Conservation (phyloP, 257 asterid genomes). For the Oldenlandia corymbosa region DNA sequence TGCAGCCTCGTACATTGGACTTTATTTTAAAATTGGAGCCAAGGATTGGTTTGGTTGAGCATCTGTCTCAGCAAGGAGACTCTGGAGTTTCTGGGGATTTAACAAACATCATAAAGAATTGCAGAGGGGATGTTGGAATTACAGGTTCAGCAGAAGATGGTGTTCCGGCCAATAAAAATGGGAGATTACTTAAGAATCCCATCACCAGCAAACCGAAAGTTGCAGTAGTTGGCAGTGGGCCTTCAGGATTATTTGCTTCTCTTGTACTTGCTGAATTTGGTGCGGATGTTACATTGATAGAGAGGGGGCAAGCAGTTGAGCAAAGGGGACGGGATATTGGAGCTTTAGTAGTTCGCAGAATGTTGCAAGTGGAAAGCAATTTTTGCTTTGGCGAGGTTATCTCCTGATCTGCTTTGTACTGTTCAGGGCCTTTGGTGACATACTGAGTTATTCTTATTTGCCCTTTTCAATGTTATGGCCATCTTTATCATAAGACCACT, state of each 20-base stretch:
- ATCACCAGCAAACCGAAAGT: slow-evolving; percentile 54
- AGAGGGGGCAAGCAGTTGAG: slow-evolving; percentile 95
- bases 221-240: slow-evolving; percentile 91
- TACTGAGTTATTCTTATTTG: not conserved
- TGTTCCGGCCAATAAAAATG: slow-evolving; percentile 15
- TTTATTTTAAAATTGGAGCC: slow-evolving; percentile 75
- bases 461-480: not conserved
- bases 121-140: slow-evolving; percentile 26
- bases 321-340: slow-evolving; percentile 96
- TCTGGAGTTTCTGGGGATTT: slow-evolving; percentile 56
- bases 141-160: slow-evolving; percentile 26
- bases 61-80: slow-evolving; percentile 32
- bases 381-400: slow-evolving; percentile 99
- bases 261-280: slow-evolving; percentile 98
- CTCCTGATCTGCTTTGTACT: slow-evolving; percentile 33
- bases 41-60: slow-evolving; percentile 61
- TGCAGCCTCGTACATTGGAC: slow-evolving; percentile 79
- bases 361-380: slow-evolving; percentile 83
- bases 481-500: not conserved
- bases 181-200: slow-evolving; percentile 25
- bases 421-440: slow-evolving; percentile 22
- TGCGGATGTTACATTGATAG: slow-evolving; percentile 80
- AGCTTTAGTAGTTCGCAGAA: slow-evolving; percentile 77
- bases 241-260: slow-evolving; percentile 91
- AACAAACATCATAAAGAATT: slow-evolving; percentile 36